phyloP scores from a whole-genome alignment of 2,329 filamentous ascomycete genomes.

The Trichoderma aggressivum region DNA sequence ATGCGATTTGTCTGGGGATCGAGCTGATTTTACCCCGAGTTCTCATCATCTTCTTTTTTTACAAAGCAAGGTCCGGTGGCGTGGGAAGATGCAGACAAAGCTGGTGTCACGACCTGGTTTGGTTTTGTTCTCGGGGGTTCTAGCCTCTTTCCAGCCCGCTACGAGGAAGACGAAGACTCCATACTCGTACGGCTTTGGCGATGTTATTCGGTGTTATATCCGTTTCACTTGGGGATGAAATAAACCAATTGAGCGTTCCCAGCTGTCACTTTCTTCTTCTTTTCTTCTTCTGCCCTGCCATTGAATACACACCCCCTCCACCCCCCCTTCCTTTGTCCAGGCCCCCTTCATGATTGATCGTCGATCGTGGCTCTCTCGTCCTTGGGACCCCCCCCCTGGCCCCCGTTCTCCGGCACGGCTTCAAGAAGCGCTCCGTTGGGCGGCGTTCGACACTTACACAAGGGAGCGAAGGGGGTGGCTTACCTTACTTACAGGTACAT shows the following conservation, averaged over 20 bases:
- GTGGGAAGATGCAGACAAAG: background rate
- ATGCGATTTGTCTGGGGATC: background rate
- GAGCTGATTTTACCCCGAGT: background rate
- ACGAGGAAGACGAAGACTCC: background rate
- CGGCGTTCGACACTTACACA: background rate
- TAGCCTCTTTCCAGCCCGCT: background rate
- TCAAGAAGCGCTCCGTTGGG: slow-evolving; percentile 14
- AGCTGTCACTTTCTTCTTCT: background rate
- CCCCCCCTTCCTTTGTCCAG: background rate
- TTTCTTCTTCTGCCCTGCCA: background rate
- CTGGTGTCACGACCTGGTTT: background rate
- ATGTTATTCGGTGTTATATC: background rate
- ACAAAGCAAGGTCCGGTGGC: background rate
- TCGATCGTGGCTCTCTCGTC: slow-evolving; percentile 9
- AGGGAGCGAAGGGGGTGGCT: background rate
- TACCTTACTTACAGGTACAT: background rate
- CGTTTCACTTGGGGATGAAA: background rate
- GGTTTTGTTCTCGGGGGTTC: background rate
- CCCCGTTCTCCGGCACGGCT: slow-evolving; percentile 9
- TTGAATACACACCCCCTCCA: slow-evolving; percentile 4
- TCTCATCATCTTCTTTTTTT: background rate
- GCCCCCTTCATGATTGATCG: slow-evolving; percentile 9
- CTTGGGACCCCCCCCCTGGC: background rate
- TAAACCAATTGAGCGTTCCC: background rate
- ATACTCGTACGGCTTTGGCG: background rate